Percentiles rank a stretch among this genome's conserved stretches.
Conservation (phyloP, 495 filamentous ascomycete genomes). For the Aspergillus saccharolyticus region DNA sequence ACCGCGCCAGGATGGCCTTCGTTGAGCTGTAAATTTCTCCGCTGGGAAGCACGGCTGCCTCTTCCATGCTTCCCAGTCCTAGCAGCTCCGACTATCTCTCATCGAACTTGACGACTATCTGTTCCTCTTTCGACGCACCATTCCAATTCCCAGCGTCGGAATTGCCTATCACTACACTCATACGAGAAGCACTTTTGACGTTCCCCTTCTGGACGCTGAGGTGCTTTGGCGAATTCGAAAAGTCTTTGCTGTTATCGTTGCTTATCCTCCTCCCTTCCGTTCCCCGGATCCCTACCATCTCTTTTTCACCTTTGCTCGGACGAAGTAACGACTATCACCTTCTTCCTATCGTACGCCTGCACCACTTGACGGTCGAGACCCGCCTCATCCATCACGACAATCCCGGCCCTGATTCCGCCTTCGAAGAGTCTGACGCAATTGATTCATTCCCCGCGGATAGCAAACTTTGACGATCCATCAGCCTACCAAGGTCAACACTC, state of each 20-base stretch:
- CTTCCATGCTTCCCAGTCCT: constrained; percentile 71
- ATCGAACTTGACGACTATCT: constrained; percentile 72
- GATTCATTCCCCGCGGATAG: constrained; percentile 17
- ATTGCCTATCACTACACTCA: constrained; percentile 43
- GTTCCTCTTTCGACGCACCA: constrained; percentile 53
- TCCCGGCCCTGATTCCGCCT: constrained; percentile 4
- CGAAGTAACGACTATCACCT: constrained; percentile 7
- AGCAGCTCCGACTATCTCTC: constrained; percentile 68
- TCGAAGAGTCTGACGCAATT: constrained; percentile 21
- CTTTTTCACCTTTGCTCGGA: constrained; percentile 3
- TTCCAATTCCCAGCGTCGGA: constrained; percentile 32
- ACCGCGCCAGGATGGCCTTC: constrained; percentile 76
- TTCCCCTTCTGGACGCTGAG: constrained; percentile 33
- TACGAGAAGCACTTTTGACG: constrained; percentile 38
- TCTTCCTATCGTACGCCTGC: constrained; percentile 7
- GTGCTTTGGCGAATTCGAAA: constrained; percentile 34
- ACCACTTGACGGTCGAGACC: constrained; percentile 14
- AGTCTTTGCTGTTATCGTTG: constrained; percentile 14
- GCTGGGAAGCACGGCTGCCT: constrained; percentile 64
- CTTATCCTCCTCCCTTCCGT: constrained; percentile 9
- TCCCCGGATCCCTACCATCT: constrained; percentile 10
- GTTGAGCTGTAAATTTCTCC: constrained; percentile 88
- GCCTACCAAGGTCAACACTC: neutral
- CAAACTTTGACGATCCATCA: constrained; percentile 18
- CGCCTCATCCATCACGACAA: neutral